Evolutionary conservation across 805 yeast species (phyloP).

Genomic region (Candida yuanshanica): DNA sequence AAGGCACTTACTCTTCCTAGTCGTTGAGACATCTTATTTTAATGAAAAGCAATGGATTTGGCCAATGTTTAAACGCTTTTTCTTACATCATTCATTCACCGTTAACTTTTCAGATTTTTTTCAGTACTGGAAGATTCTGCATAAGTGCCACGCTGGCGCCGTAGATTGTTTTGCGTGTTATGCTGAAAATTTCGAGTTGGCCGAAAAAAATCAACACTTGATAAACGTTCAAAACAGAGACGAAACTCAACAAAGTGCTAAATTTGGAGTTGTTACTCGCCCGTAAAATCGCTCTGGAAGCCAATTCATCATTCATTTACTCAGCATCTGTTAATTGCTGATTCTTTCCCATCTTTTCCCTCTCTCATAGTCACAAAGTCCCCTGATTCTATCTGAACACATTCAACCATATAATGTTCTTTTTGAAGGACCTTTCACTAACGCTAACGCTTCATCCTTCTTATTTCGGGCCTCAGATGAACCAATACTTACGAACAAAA

Average conservation of each 20-base stretch:
- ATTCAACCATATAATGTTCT: constrained; percentile 29
- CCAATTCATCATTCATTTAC: not conserved
- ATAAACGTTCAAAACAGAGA: not conserved
- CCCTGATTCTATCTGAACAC: not conserved
- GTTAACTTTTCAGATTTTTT: not conserved
- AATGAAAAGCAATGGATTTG: not conserved
- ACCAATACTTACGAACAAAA: constrained; percentile 83
- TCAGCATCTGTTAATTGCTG: not conserved
- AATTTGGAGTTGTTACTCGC: not conserved
- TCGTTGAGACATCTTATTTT: constrained; percentile 21
- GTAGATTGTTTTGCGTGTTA: not conserved
- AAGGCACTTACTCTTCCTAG: constrained; percentile 21
- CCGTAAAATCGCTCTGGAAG: not conserved
- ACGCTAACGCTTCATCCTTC: constrained; percentile 95
- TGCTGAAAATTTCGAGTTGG: not conserved
- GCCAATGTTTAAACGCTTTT: not conserved
- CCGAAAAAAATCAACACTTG: not conserved
- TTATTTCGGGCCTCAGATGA: constrained; percentile 97
- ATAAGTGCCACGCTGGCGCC: not conserved
- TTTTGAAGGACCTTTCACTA: constrained; percentile 79
- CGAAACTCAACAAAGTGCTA: not conserved
- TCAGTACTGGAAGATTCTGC: constrained; percentile 1
- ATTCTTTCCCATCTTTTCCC: not conserved
- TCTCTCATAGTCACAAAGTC: not conserved
- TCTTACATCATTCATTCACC: too few relatives aligned